Conservation (phyloP, 805 yeast species). For the Kazachstania taianensis region DNA sequence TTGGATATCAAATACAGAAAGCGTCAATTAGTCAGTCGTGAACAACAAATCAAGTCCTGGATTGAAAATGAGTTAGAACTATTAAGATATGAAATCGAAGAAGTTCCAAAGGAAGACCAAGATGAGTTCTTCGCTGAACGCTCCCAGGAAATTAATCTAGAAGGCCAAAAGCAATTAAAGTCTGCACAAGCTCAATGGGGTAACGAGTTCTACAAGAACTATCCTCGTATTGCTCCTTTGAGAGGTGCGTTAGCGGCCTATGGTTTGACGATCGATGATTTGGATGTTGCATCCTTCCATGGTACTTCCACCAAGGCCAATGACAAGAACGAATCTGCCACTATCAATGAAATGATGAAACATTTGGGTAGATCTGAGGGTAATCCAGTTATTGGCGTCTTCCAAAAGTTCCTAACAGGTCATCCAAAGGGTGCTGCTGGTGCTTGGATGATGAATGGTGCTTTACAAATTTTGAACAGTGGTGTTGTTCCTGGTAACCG, state of each 20-base stretch:
- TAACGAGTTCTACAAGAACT: slow-evolving; percentile 82
- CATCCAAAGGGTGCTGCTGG: slow-evolving; percentile 99
- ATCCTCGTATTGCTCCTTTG: slow-evolving; percentile 90
- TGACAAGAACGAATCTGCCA: slow-evolving; percentile 94
- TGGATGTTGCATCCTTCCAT: slow-evolving; percentile 96
- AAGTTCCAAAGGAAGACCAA: slow-evolving; percentile 38
- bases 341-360: slow-evolving; percentile 83
- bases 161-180: slow-evolving; percentile 72
- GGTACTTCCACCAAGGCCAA: slow-evolving; percentile 98
- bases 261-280: slow-evolving; percentile 87
- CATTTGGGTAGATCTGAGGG: slow-evolving; percentile 97
- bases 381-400: slow-evolving; percentile 94
- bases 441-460: slow-evolving; percentile 99
- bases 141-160: slow-evolving; percentile 76
- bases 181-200: slow-evolving; percentile 93
- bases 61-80: slow-evolving; percentile 67
- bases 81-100: slow-evolving; percentile 61
- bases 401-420: slow-evolving; percentile 98
- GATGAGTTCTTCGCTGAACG: slow-evolving; percentile 66
- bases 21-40: slow-evolving; percentile 78
- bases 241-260: slow-evolving; percentile 95
- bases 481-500: slow-evolving; percentile 98
- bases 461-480: slow-evolving; percentile 78
- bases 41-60: slow-evolving; percentile 72
- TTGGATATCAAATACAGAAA: slow-evolving; percentile 87